phyloP scores from a whole-genome alignment of 495 filamentous ascomycete genomes.

The Pseudevernia furfuracea region DNA sequence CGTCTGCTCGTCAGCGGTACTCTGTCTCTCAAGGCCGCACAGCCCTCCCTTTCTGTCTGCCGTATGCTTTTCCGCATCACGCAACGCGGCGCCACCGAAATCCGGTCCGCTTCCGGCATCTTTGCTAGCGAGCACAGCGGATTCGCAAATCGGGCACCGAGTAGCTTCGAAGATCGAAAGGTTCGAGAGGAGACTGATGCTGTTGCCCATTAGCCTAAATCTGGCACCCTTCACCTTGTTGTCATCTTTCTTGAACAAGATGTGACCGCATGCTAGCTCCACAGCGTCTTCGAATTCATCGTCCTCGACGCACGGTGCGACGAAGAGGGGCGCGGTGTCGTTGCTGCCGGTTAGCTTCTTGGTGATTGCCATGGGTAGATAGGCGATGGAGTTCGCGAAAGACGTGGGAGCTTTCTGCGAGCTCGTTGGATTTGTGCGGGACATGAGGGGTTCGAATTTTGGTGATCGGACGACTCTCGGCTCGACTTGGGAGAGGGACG shows the following conservation, averaged over 20 bases:
- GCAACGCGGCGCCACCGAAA: not conserved
- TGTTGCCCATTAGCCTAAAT: not conserved
- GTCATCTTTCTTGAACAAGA: not conserved
- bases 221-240: not conserved
- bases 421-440: not conserved
- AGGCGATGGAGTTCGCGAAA: not conserved
- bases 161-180: not conserved
- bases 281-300: not conserved
- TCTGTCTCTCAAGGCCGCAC: not conserved
- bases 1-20: not conserved
- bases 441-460: not conserved
- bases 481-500: not conserved
- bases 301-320: not conserved
- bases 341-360: not conserved
- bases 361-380: not conserved
- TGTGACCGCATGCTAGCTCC: not conserved
- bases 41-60: too few relatives aligned
- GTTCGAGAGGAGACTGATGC: not conserved
- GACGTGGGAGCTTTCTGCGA: not conserved
- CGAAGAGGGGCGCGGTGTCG: not conserved
- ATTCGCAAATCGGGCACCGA: not conserved
- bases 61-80: too few relatives aligned
- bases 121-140: not conserved
- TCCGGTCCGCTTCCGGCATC: not conserved
- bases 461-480: not conserved